Evolutionary conservation across 2,329 filamentous ascomycete genomes (phyloP), one percentile per base, ranked within the genome.

Genomic region (Aureobasidium sp.): DNA sequence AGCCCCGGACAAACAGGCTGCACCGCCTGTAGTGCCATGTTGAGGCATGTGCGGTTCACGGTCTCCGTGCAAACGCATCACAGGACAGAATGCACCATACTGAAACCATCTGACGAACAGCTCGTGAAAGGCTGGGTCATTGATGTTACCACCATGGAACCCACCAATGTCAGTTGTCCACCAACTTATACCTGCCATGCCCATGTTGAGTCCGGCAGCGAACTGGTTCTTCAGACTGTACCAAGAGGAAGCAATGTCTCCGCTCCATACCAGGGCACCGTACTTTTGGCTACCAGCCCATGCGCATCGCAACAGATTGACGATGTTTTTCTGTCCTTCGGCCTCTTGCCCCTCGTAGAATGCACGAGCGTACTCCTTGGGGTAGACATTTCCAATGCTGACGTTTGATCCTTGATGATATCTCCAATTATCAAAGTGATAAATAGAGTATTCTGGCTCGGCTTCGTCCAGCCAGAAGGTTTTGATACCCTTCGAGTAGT

Each of bases 111-210:
- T 70, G 1, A 81, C 76, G 55, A 85, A 80, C 0, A 86, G 67
- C 61, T 86, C 83, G 6, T 80, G 71, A 65, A 85, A 86, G 0
- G 60, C 69, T 1, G 70, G 66, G 41, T 83, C 75, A 1, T 70
- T 64, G 0, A 81, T 79, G 56, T 82, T 73, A 0, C 83, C 83
- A 4, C 82, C 82, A 60, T 85, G 82, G 61, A 86, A 86, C 0
- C 83, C 83, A 1, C 83, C 83, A 49, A 86, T 85, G 59, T 86
- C 83, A 0, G 82, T 86, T 0, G 83, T 86, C 80, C 80, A 86
- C 81, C 81, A 85, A 0, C 80, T 76, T 8, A 85, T 73, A 0
- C 83, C 83, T 0, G 80, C 72, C 4, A 85, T 67, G 0, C 80
- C 83, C 78, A 84, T 84, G 61, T 83, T 83, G 17, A 86, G 68